phyloP scores from a whole-genome alignment of 2,329 filamentous ascomycete genomes.

The Zasmidium citrigriseum region DNA sequence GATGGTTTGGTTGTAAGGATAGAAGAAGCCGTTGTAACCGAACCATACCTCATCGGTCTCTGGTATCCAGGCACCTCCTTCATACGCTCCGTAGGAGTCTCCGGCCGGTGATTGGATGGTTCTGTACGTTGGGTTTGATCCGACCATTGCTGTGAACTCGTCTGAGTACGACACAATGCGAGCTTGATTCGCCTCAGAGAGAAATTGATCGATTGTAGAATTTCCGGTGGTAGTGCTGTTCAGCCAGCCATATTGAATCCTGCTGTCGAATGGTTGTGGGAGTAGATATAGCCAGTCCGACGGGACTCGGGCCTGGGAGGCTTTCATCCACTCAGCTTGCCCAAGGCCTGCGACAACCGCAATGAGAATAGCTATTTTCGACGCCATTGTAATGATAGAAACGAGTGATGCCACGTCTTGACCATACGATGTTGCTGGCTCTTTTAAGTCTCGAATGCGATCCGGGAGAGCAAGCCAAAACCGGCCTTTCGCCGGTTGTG shows the following conservation, averaged over 20 bases:
- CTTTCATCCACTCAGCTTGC: too few relatives aligned
- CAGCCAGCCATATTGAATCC: neutral
- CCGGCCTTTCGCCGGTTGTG: too few relatives aligned
- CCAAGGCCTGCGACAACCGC: too few relatives aligned
- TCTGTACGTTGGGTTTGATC: neutral
- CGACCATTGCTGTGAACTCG: neutral
- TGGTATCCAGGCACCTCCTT: conserved; percentile 12
- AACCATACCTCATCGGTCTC: conserved; percentile 7
- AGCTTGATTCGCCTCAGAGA: neutral
- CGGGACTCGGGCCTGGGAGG: conserved; percentile 1
- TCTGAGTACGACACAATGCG: conserved; percentile 6
- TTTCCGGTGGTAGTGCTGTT: conserved; percentile 5
- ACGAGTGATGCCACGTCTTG: too few relatives aligned
- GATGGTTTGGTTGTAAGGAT: conserved; percentile 3
- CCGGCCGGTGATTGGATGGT: neutral
- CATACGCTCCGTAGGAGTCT: neutral
- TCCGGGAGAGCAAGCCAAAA: too few relatives aligned
- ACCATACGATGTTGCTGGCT: too few relatives aligned
- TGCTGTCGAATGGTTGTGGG: conserved; percentile 1
- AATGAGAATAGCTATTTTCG: too few relatives aligned
- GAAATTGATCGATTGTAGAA: neutral
- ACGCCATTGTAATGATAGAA: too few relatives aligned
- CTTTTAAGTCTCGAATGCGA: too few relatives aligned
- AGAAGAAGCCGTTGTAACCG: conserved; percentile 5
- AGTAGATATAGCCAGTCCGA: conserved; percentile 6